Percentiles rank a stretch among this genome's conserved stretches.
Conservation (phyloP, 2,329 filamentous ascomycete genomes). For the Paracoccidioides brasiliensis region DNA sequence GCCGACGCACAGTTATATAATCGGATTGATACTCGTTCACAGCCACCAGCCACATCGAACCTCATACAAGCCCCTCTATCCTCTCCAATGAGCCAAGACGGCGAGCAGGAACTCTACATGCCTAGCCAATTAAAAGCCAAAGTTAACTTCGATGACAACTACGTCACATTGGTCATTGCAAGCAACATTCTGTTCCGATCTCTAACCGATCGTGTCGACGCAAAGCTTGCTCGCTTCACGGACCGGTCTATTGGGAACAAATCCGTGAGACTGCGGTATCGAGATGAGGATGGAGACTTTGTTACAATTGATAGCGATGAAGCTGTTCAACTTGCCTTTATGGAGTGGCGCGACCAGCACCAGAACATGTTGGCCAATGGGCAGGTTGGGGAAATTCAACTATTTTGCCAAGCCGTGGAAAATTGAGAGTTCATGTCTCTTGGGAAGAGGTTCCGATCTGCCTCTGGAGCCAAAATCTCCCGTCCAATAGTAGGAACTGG, state of each 20-base stretch:
- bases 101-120: slow-evolving; percentile 32
- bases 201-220: slow-evolving; percentile 87
- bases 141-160: slow-evolving; percentile 82
- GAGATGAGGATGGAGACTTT: slow-evolving; percentile 83
- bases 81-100: slow-evolving; percentile 23
- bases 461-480: background rate
- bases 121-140: slow-evolving; percentile 85
- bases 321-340: slow-evolving; percentile 89
- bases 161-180: slow-evolving; percentile 88
- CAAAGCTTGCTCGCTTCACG: slow-evolving; percentile 79
- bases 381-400: slow-evolving; percentile 77
- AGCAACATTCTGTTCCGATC: slow-evolving; percentile 93
- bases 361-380: slow-evolving; percentile 47
- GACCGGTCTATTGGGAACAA: slow-evolving; percentile 70
- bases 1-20: slow-evolving; percentile 27
- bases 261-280: slow-evolving; percentile 75
- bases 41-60: slow-evolving; percentile 13
- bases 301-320: slow-evolving; percentile 92
- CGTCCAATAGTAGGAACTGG: background rate
- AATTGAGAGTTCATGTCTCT: background rate
- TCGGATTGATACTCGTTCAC: slow-evolving; percentile 11
- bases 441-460: background rate
- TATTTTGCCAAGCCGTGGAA: slow-evolving; percentile 55
- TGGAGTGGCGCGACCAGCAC: slow-evolving; percentile 77
- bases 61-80: slow-evolving; percentile 12